Percentiles rank a stretch among this genome's conserved stretches.
These are phyloP conservation scores for Solanum appendiculatum DNA, from an alignment of 257 asterid species.

Conservation along the genomic window DNA sequence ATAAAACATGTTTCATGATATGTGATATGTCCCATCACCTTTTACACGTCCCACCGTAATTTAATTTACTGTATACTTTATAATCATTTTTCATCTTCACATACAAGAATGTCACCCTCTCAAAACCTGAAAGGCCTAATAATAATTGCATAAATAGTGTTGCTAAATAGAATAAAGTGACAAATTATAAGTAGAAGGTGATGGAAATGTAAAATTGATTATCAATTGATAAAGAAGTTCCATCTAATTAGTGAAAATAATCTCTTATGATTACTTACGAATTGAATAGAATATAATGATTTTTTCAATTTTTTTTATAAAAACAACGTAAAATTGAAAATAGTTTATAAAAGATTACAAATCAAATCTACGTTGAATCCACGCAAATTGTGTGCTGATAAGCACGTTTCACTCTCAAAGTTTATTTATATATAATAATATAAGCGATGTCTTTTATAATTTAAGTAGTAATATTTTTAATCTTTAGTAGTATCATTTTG, in stretches of 20 bases:
- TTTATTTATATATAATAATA: not conserved
- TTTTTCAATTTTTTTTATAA: rapidly evolving
- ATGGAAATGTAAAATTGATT: not conserved
- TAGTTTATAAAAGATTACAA: not conserved
- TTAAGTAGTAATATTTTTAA: not conserved
- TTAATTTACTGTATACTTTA: not conserved
- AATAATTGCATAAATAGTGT: not conserved
- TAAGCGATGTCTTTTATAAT: not conserved
- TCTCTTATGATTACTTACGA: too few relatives aligned
- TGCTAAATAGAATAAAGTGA: not conserved
- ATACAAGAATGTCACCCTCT: not conserved
- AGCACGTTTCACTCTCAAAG: not conserved
- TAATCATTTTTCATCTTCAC: not conserved
- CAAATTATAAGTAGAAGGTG: not conserved
- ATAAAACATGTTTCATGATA: not conserved
- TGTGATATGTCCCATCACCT: not conserved
- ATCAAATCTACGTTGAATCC: not conserved
- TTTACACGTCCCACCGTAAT: not conserved
- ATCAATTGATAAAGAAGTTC: not conserved
- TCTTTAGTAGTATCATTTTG: not conserved
- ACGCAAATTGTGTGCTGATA: not conserved
- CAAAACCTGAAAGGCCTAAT: not conserved
- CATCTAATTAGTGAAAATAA: not conserved
- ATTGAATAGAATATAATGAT: too few relatives aligned
- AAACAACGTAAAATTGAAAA: not conserved